Conservation (phyloP, 495 filamentous ascomycete species). For the Achaetomiella virescens region DNA sequence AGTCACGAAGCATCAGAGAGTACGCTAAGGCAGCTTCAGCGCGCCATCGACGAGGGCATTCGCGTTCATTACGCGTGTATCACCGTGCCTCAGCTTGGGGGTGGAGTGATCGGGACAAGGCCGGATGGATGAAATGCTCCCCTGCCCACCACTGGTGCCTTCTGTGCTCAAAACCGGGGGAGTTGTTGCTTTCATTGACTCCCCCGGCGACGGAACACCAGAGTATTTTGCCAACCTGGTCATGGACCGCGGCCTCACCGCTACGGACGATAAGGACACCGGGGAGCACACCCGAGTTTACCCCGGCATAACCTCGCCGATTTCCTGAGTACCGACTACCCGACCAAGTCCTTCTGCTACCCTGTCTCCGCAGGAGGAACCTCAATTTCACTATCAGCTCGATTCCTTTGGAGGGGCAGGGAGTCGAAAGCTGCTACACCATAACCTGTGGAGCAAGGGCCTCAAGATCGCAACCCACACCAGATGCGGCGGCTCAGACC, state of each 20-base stretch:
- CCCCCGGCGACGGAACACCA: not conserved
- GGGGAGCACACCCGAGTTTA: conserved; percentile 7
- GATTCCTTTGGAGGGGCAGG: not conserved
- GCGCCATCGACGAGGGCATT: conserved; percentile 19
- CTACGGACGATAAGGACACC: conserved; percentile 6
- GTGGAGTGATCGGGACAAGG: not conserved
- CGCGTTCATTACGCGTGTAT: conserved; percentile 23
- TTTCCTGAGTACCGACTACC: conserved; percentile 7
- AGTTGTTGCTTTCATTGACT: conserved; percentile 13
- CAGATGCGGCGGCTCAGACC: conserved; percentile 12
- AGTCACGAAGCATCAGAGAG: not conserved
- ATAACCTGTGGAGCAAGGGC: conserved; percentile 2
- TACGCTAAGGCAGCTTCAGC: conserved; percentile 9
- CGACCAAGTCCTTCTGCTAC: conserved; percentile 13
- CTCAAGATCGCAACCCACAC: not conserved
- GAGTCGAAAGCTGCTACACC: conserved; percentile 4
- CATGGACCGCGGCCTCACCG: conserved; percentile 14
- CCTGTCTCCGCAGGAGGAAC: conserved; percentile 1
- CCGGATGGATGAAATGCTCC: conserved; percentile 5
- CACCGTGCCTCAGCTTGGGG: not conserved
- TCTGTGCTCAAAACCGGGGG: conserved; percentile 19
- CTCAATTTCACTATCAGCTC: conserved; percentile 16
- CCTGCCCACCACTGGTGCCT: conserved; percentile 19
- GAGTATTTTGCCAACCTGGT: conserved; percentile 14
- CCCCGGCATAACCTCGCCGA: conserved; percentile 15